Percentiles rank a stretch among this genome's conserved stretches.
These are phyloP conservation scores for Geotrichum candidum DNA, from an alignment of 1,139 yeast genomes.

Conservation along the genomic window DNA sequence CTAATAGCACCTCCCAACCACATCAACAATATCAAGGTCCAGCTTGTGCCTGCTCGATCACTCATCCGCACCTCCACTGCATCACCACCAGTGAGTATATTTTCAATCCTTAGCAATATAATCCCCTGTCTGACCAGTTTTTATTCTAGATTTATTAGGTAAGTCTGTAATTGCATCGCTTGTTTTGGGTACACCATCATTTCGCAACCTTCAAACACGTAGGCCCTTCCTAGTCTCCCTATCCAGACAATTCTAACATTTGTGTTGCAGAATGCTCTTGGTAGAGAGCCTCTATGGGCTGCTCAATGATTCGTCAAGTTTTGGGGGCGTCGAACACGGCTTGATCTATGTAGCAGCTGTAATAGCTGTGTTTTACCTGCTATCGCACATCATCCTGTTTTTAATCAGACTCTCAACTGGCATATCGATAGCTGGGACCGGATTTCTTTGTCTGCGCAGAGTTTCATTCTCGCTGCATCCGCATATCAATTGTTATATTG, in stretches of 20 bases:
- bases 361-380: conserved; percentile 28
- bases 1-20: not conserved
- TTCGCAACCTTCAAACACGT: not conserved
- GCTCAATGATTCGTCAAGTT: not conserved
- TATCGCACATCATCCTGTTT: conserved; percentile 36
- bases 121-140: not conserved
- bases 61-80: not conserved
- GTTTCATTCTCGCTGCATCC: conserved; percentile 34
- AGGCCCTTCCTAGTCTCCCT: not conserved
- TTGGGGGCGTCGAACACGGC: not conserved
- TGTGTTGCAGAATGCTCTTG: not conserved
- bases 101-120: not conserved
- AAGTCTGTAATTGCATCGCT: not conserved
- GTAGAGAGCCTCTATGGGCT: not conserved
- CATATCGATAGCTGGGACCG: conserved; percentile 40
- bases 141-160: not conserved
- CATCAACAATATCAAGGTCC: not conserved
- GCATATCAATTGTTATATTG: conserved; percentile 35
- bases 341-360: conserved; percentile 16
- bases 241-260: not conserved
- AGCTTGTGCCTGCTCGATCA: not conserved
- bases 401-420: conserved; percentile 39
- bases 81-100: not conserved
- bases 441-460: conserved; percentile 38
- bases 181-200: not conserved